Percentiles rank a stretch among this genome's conserved stretches.
These are phyloP conservation scores for Carex myosuroides DNA, from an alignment of 176 grass and related monocot genomes.

Conservation along the genomic window DNA sequence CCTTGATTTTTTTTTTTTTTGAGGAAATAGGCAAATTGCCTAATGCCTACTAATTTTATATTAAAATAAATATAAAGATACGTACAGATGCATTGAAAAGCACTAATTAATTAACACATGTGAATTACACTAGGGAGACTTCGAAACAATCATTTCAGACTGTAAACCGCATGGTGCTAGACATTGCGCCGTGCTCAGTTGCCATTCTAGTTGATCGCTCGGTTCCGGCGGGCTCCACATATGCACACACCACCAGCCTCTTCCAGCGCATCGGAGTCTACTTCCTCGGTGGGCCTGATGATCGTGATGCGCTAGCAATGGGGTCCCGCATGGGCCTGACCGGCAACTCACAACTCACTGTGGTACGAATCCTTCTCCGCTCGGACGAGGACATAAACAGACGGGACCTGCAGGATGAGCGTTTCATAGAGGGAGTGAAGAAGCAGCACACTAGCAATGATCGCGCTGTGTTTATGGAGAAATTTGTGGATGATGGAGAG, in stretches of 20 bases:
- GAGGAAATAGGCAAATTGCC: too few relatives aligned
- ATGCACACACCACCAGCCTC: conserved; percentile 37
- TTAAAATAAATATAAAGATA: too few relatives aligned
- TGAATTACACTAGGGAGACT: conserved; percentile 8
- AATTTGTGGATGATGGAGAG: conserved; percentile 23
- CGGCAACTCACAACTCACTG: conserved; percentile 24
- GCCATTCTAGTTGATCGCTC: conserved; percentile 69
- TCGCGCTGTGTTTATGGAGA: conserved; percentile 16
- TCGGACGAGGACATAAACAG: conserved; percentile 24
- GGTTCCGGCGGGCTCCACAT: conserved; percentile 41
- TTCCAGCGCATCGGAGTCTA: conserved; percentile 49
- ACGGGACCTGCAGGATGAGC: background rate
- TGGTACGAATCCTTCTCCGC: conserved; percentile 44
- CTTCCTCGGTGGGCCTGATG: conserved; percentile 63
- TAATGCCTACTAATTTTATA: too few relatives aligned
- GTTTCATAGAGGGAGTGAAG: background rate
- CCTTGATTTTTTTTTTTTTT: background rate
- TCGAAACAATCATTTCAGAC: conserved; percentile 40
- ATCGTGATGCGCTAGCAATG: conserved; percentile 55
- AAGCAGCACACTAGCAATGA: background rate
- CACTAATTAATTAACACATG: background rate
- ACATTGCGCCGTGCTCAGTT: conserved; percentile 68
- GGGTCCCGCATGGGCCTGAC: conserved; percentile 29
- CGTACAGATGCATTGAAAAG: background rate
- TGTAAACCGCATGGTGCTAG: conserved; percentile 48